Evolutionary conservation across 1,139 yeast species (phyloP).

Genomic region (Arxiozyma telluris): DNA sequence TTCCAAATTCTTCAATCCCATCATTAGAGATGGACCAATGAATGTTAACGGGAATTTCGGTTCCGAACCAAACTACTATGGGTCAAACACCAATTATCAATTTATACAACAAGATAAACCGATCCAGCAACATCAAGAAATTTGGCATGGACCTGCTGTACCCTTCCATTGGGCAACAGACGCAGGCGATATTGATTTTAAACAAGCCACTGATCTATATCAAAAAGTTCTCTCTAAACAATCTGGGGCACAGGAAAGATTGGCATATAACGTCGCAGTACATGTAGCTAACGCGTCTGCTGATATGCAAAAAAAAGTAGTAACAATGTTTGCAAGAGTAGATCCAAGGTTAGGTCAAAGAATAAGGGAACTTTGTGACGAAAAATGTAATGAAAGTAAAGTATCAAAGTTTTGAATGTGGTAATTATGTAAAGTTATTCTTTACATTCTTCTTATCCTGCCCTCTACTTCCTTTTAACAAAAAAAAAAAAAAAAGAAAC

Average conservation of each 20-base stretch:
- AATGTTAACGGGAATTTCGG: conserved; percentile 80
- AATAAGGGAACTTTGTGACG: conserved; percentile 32
- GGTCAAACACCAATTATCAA: conserved; percentile 36
- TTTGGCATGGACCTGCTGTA: conserved; percentile 80
- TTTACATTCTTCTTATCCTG: neutral
- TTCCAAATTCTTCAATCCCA: conserved; percentile 47
- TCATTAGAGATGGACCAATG: conserved; percentile 85
- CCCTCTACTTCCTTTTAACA: neutral
- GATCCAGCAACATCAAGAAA: conserved; percentile 61
- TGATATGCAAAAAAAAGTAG: conserved; percentile 69
- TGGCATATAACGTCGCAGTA: conserved; percentile 75
- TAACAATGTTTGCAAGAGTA: conserved; percentile 69
- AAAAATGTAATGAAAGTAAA: conserved; percentile 41
- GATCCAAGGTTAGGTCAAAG: conserved; percentile 52
- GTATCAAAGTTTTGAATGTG: conserved; percentile 16
- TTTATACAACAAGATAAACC: conserved; percentile 30
- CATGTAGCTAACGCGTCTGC: conserved; percentile 67
- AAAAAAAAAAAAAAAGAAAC: too few relatives aligned
- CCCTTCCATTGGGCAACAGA: conserved; percentile 77
- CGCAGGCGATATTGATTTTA: conserved; percentile 55
- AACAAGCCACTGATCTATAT: conserved; percentile 60
- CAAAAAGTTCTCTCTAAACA: conserved; percentile 66
- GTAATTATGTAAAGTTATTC: conserved; percentile 2
- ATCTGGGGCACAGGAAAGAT: conserved; percentile 70
- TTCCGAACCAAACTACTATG: conserved; percentile 68